A percentile compares a stretch with the other conserved stretches of the same genome.
Conservation (phyloP, 176 grass and related monocot species). For the Echinochloa phyllopogon region DNA sequence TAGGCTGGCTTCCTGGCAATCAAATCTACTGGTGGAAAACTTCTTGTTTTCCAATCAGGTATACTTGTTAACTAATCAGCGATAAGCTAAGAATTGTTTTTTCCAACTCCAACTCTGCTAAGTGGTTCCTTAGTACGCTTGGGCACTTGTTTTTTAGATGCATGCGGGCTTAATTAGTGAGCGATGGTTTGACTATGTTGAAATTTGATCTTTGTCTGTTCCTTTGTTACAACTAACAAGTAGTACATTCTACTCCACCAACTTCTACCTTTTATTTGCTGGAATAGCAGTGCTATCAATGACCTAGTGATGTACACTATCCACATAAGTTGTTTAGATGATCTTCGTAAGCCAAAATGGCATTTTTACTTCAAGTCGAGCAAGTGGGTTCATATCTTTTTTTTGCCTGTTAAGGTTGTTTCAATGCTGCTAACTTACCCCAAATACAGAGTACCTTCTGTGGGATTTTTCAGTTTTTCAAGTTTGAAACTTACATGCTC, state of each 20-base stretch:
- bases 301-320: not conserved
- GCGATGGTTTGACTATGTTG: not conserved
- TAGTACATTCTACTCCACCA: not conserved
- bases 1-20: slow-evolving; percentile 83
- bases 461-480: not conserved
- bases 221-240: not conserved
- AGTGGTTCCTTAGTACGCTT: not conserved
- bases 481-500: slow-evolving; percentile 5
- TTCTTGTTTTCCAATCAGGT: slow-evolving; percentile 96
- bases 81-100: not conserved
- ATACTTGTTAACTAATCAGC: slow-evolving; percentile 17
- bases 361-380: not conserved
- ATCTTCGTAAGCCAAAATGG: not conserved
- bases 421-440: not conserved
- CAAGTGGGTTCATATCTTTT: not conserved
- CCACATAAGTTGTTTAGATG: slow-evolving; percentile 1
- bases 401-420: slow-evolving; percentile 12
- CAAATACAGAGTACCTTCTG: not conserved
- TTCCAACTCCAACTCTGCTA: not conserved
- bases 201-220: slow-evolving; percentile 4
- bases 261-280: slow-evolving; percentile 4
- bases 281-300: not conserved
- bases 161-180: slow-evolving; percentile 25
- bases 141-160: not conserved
- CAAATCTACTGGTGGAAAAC: slow-evolving; percentile 88